phyloP scores from a whole-genome alignment of 2,329 filamentous ascomycete genomes.

The Graphilbum ipis-grandicollis region DNA sequence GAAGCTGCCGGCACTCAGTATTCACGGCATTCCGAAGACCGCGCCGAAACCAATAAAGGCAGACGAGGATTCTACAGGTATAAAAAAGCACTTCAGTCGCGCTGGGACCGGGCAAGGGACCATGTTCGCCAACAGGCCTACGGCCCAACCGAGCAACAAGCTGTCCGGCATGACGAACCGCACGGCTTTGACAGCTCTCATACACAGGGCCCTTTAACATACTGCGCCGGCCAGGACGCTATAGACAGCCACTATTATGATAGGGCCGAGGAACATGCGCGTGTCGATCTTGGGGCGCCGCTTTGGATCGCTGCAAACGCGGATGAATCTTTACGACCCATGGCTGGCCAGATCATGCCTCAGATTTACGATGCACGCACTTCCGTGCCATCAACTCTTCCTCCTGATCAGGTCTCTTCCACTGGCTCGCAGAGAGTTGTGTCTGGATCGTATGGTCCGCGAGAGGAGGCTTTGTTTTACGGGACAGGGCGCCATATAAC shows the following conservation, averaged over 20 bases:
- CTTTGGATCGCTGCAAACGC: background rate
- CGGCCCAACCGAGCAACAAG: background rate
- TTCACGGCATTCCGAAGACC: background rate
- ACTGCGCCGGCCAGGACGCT: background rate
- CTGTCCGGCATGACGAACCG: background rate
- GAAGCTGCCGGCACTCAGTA: background rate
- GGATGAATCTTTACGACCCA: background rate
- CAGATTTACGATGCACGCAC: too few species aligned
- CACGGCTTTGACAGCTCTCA: too few species aligned
- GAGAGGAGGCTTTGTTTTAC: background rate
- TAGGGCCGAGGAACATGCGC: background rate
- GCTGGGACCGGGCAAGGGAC: constrained; percentile 16
- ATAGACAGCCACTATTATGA: background rate
- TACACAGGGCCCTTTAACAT: too few species aligned
- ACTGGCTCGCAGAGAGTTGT: background rate
- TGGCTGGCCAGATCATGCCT: too few species aligned
- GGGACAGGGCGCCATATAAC: background rate
- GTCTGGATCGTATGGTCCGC: background rate
- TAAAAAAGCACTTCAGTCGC: constrained; percentile 15
- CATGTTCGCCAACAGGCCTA: constrained; percentile 9
- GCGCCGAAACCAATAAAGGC: background rate
- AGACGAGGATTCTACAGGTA: constrained; percentile 28
- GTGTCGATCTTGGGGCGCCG: background rate
- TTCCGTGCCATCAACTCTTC: too few species aligned
- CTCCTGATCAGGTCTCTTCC: too few species aligned